Percentiles rank a stretch among this genome's conserved stretches.
phyloP scores from a whole-genome alignment of 176 grass and related monocot genomes.

The Triticum urartu region DNA sequence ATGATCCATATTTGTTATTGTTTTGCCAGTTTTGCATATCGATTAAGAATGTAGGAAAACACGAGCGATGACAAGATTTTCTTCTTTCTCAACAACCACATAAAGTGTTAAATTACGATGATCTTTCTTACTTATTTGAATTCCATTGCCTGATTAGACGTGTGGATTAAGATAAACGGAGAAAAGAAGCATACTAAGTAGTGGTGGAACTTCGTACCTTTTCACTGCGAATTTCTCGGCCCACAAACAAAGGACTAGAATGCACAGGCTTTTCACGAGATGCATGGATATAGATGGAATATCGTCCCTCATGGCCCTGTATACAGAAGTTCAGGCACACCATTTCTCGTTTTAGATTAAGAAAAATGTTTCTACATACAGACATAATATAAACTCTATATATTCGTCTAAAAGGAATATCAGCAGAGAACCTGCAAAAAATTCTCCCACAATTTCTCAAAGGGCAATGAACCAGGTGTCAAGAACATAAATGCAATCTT shows the following conservation, averaged over 20 bases:
- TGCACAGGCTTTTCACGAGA: conserved; percentile 76
- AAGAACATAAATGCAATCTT: conserved; percentile 99
- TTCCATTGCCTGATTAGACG: background rate
- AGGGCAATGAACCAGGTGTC: conserved; percentile 85
- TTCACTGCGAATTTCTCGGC: conserved; percentile 81
- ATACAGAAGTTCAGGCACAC: conserved; percentile 35
- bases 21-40: background rate
- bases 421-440: conserved; percentile 67
- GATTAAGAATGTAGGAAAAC: background rate
- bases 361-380: background rate
- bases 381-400: background rate
- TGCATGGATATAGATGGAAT: conserved; percentile 90
- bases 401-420: background rate
- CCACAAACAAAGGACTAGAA: conserved; percentile 82
- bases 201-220: conserved; percentile 61
- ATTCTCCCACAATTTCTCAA: conserved; percentile 90
- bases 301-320: conserved; percentile 77
- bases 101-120: background rate
- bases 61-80: background rate
- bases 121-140: background rate
- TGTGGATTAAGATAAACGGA: conserved; percentile 15
- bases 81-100: conserved; percentile 25
- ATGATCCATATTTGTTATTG: conserved; percentile 1
- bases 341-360: conserved; percentile 18
- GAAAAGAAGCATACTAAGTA: background rate